phyloP scores from a whole-genome alignment of 768 basidiomycete species.

The Leccinum disarticulatum region DNA sequence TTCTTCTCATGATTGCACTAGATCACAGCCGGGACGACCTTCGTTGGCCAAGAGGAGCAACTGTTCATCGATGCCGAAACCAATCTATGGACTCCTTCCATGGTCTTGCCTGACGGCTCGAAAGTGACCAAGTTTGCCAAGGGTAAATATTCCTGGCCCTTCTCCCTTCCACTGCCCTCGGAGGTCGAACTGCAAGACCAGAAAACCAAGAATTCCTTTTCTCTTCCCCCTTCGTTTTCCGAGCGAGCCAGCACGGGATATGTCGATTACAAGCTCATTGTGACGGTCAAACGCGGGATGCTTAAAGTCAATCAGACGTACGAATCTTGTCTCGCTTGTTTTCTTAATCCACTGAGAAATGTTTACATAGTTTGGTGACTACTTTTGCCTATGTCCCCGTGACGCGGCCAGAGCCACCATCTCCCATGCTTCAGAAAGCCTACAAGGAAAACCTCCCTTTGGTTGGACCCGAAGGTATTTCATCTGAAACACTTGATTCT shows the following conservation, averaged over 20 bases:
- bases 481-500: not conserved
- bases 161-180: conserved; percentile 45
- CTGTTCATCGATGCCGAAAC: conserved; percentile 45
- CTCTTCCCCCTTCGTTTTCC: conserved; percentile 53
- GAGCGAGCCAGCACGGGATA: conserved; percentile 56
- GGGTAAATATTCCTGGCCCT: conserved; percentile 50
- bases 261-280: conserved; percentile 54
- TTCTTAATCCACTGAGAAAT: not conserved
- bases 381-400: conserved; percentile 35
- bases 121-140: conserved; percentile 37
- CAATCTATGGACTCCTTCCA: conserved; percentile 41
- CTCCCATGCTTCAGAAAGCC: conserved; percentile 36
- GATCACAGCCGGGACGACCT: conserved; percentile 49
- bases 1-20: not conserved
- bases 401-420: conserved; percentile 35
- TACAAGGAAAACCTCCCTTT: conserved; percentile 34
- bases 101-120: conserved; percentile 23
- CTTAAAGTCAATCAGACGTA: conserved; percentile 54
- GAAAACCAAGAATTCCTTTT: conserved; percentile 36
- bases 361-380: conserved; percentile 30
- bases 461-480: conserved; percentile 34
- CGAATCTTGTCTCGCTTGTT: not conserved
- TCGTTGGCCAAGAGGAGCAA: conserved; percentile 55
- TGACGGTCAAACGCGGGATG: conserved; percentile 48
- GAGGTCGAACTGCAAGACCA: conserved; percentile 42